Base-by-base conservation (phyloP, 2,329 filamentous ascomycete genomes). In the Elsinoe perseae region DNA sequence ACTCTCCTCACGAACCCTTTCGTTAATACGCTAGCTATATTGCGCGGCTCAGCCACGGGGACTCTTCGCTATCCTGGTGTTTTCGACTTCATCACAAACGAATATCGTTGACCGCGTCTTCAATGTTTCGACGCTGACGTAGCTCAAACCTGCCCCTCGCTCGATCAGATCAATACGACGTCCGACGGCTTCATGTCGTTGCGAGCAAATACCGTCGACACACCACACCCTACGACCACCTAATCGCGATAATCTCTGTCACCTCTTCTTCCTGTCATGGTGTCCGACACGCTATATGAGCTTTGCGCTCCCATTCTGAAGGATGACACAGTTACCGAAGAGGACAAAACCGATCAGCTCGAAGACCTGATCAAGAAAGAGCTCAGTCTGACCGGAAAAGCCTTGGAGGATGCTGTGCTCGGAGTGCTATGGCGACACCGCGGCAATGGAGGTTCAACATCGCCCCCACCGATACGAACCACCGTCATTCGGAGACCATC, bases 291-390 rank as follows among this genome's bases (percentile, higher is more conserved):
- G 64, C 84, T 92, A 56, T 95, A 95, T 76, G 90, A 96, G 65
- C 81, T 93, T 66, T 95, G 90, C 71, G 82, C 95, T 69, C 88
- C 89, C 54, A 82, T 96, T 68, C 81, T 98, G 61, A 85, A 93
- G 75, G 86, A 96, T 73, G 75, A 83, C 58, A 78, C 80, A 56
- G 78, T 95, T 60, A 89, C 95, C 65, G 93, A 97, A 61, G 93
- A 98, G 73, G 92, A 96, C 68, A 95, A 93, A 77, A 92, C 88
- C 50, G 92, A 97, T 72, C 87, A 82, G 73, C 78, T 96, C 54
- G 91, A 96, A 74, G 87, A 90, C 62, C 78, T 96, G 54, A 78
- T 97, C 65, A 85, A 84, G 72, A 85, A 84, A 64, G 84, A 91
- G 73, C 80, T 77, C 27, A 64, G 62, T 48, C 76, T 97, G 63